Evolutionary conservation across 352 stramenopile genomes (phyloP), one percentile per base, ranked within the genome.

Genomic region (Phytophthora fragariae): DNA sequence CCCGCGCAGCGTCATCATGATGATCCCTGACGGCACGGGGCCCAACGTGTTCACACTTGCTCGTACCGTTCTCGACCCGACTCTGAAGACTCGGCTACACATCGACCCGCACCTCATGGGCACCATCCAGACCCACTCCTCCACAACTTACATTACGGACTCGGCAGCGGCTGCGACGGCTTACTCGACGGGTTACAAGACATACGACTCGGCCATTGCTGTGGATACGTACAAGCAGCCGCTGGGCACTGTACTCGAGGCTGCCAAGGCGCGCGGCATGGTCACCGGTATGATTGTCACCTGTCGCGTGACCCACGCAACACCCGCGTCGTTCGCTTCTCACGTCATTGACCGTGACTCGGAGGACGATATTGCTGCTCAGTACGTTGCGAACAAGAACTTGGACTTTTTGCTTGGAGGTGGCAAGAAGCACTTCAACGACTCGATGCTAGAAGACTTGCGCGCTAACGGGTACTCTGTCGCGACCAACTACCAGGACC

Each of bases 221-320:
- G 77, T 90, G 31, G 84, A 92, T 72, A 76, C 83, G 60, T 85
- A 77, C 53, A 65, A 87, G 66, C 72, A 89, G 54, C 82, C 84
- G 12, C 50, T 92, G 7, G 84, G 81, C 44, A 92, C 84, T 11
- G 83, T 92, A n/a, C 65, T 92, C 4, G 84, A 90, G 57, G 84
- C 82, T 2, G 82, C 81, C 50, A 89, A 92, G 67, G 73, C 84
- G 33, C 83, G 84, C 17, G 81, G 80, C 11, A 90, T 92, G 81
- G 76, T 92, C 58, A 89, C 83, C 0, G 82, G 84, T 37, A 92
- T 92, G 84, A 69, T 92, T 29, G 84, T 92, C 19, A 92, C 84
- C 2, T 85, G 81, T 49, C 84, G 84, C 5, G 41, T 50, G 41
- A 90, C 82, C 10, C 82, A 90, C 72, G 84, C 84, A 2, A 92